These are phyloP conservation scores for Fusarium nanum DNA, from an alignment of 2,329 filamentous ascomycete genomes.

Conservation along the genomic window DNA sequence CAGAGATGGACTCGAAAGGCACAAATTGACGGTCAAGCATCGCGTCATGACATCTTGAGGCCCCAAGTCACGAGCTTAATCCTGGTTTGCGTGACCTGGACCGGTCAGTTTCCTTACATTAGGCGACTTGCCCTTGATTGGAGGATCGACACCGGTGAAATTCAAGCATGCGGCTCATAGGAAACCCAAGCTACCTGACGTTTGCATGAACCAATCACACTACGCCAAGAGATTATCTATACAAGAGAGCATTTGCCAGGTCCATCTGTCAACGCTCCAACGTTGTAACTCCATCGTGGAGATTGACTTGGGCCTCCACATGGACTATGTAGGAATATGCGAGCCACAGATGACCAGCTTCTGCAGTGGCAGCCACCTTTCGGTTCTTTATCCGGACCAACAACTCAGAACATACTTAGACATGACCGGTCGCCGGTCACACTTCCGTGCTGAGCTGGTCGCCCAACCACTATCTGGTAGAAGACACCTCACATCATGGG, in stretches of 20 bases:
- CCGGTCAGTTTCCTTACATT: constrained; percentile 43
- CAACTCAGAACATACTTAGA: constrained; percentile 1
- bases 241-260: constrained; percentile 5
- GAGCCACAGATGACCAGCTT: constrained; percentile 3
- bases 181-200: constrained; percentile 35
- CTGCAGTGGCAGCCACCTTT: constrained; percentile 1
- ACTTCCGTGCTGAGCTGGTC: constrained; percentile 12
- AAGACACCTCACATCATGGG: constrained; percentile 19
- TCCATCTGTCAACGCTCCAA: constrained; percentile 23
- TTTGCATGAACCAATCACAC: constrained; percentile 35
- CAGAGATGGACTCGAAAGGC: constrained; percentile 56
- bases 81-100: constrained; percentile 35
- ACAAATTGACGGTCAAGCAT: constrained; percentile 56
- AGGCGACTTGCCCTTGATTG: constrained; percentile 38
- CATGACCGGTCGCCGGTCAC: constrained; percentile 8
- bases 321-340: constrained; percentile 4
- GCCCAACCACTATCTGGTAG: not conserved
- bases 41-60: constrained; percentile 45
- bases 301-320: constrained; percentile 17
- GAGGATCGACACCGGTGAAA: constrained; percentile 39
- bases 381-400: constrained; percentile 9
- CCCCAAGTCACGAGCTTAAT: constrained; percentile 25
- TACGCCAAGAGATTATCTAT: constrained; percentile 28
- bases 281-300: constrained; percentile 22
- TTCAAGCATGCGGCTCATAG: constrained; percentile 29